phyloP scores from a whole-genome alignment of 2,329 filamentous ascomycete species.

The Colletotrichum chrysophilum region DNA sequence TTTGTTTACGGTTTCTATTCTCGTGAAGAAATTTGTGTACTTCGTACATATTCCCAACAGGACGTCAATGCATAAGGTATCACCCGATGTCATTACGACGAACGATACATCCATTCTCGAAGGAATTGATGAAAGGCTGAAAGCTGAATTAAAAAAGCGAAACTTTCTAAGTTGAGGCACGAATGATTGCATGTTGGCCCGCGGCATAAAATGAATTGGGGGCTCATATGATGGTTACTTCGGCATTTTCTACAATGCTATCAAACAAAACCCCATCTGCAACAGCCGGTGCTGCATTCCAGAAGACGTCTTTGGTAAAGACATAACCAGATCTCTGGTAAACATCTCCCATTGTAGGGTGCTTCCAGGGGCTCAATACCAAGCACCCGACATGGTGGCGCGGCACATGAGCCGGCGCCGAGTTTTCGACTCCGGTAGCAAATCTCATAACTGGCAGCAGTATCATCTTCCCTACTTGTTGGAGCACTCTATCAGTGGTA shows the following conservation, averaged over 20 bases:
- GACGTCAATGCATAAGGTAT: not conserved
- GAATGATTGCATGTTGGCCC: not conserved
- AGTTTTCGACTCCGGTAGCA: not conserved
- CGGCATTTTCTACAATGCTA: not conserved
- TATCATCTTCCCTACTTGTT: not conserved
- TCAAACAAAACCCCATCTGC: not conserved
- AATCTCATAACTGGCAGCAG: not conserved
- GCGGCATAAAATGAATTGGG: not conserved
- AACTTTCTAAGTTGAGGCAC: not conserved
- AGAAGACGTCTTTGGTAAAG: not conserved
- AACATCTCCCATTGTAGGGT: not conserved
- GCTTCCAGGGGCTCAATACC: not conserved
- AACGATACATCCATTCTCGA: not conserved
- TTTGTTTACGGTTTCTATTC: not conserved
- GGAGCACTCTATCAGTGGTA: not conserved
- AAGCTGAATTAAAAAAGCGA: not conserved
- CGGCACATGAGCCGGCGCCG: not conserved
- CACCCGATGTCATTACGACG: rapidly evolving
- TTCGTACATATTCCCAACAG: not conserved
- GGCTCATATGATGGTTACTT: not conserved
- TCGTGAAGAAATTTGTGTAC: rapidly evolving
- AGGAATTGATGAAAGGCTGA: not conserved
- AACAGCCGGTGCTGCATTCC: not conserved
- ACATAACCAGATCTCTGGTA: not conserved
- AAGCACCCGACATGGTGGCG: not conserved